These are phyloP conservation scores for Uronychia binucleata DNA, from an alignment of 73 alveolate species.

Conservation along the genomic window DNA sequence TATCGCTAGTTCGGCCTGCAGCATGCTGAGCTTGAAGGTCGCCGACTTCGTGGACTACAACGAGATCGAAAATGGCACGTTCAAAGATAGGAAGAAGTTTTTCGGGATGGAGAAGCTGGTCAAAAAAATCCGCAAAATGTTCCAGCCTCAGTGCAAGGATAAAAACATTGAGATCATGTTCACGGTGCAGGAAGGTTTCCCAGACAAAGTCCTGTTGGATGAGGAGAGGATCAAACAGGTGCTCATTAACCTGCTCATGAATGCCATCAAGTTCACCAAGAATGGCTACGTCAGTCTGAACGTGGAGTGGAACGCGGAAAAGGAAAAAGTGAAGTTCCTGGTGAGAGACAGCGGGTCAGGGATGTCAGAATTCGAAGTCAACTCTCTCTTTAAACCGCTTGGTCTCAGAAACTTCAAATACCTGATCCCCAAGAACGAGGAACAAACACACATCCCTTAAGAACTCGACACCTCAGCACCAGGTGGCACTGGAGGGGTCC, in stretches of 20 bases:
- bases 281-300: not conserved
- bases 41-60: not conserved
- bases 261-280: not conserved
- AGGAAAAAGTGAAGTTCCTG: not conserved
- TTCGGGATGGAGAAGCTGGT: not conserved
- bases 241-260: not conserved
- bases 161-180: not conserved
- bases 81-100: not conserved
- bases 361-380: not conserved
- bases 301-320: not conserved
- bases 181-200: not conserved
- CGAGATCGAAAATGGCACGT: not conserved
- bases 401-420: not conserved
- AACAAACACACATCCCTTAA: too few relatives aligned
- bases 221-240: not conserved
- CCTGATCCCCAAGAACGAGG: not conserved
- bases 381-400: not conserved
- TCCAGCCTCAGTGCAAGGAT: not conserved
- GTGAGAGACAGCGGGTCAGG: not conserved
- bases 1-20: not conserved
- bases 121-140: too few relatives aligned
- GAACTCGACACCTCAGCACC: not conserved
- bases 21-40: not conserved
- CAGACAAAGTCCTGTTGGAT: not conserved
- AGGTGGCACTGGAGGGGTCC: not conserved